Evolutionary conservation across 257 asterid species (phyloP).

Genomic region (Anisodus tanguticus): DNA sequence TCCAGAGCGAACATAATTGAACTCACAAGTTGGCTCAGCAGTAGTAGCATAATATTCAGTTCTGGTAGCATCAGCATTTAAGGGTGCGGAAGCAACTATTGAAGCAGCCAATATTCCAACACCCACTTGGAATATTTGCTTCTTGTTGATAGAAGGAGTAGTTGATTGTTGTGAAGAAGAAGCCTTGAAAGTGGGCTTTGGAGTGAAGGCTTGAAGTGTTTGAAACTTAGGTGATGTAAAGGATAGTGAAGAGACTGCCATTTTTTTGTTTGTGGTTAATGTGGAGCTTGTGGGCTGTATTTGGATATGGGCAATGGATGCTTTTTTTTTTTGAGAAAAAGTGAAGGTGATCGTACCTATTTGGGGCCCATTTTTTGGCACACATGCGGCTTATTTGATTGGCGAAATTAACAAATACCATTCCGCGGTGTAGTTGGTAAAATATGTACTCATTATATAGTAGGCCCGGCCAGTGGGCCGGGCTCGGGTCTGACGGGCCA

Average conservation of each 20-base stretch:
- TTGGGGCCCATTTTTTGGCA: neutral
- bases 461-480: too few species aligned
- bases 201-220: constrained; percentile 33
- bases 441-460: too few species aligned
- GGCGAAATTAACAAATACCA: too few species aligned
- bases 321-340: neutral
- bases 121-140: constrained; percentile 56
- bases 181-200: constrained; percentile 45
- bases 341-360: neutral
- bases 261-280: neutral
- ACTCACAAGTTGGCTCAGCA: constrained; percentile 80
- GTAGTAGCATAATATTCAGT: constrained; percentile 86
- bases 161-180: constrained; percentile 7
- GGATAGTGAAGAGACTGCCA: constrained; percentile 67
- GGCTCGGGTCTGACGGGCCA: too few species aligned
- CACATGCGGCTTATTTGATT: too few species aligned
- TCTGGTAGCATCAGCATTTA: constrained; percentile 80
- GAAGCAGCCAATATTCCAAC: constrained; percentile 75
- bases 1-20: constrained; percentile 70
- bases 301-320: neutral
- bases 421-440: too few species aligned
- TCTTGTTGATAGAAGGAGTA: constrained; percentile 39
- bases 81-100: constrained; percentile 60
- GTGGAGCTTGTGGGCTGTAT: constrained; percentile 44
- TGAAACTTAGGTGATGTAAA: constrained; percentile 43